A percentile compares a stretch with the other conserved stretches of the same genome.
Conservation (phyloP, 1,284 basidiomycete genomes). For the Vanrija sp. region DNA sequence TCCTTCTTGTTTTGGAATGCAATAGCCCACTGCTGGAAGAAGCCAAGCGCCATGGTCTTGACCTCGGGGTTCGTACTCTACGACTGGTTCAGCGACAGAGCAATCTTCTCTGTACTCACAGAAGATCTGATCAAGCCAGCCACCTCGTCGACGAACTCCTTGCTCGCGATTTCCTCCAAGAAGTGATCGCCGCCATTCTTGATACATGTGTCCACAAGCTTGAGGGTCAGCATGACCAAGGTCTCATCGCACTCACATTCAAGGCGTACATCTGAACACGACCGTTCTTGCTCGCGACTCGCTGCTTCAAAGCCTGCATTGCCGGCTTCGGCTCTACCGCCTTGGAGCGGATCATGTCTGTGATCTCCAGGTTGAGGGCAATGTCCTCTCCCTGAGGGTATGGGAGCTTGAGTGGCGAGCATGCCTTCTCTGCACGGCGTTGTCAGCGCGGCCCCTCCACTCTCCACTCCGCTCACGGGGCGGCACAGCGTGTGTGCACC, state of each 20-base stretch:
- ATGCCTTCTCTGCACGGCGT: slow-evolving; percentile 45
- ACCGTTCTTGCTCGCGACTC: slow-evolving; percentile 90
- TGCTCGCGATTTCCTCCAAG: slow-evolving; percentile 72
- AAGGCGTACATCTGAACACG: slow-evolving; percentile 89
- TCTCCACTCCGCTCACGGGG: background rate
- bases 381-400: slow-evolving; percentile 70
- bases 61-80: slow-evolving; percentile 71
- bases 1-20: slow-evolving; percentile 77
- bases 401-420: slow-evolving; percentile 48
- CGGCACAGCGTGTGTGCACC: background rate
- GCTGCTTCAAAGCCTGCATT: slow-evolving; percentile 80
- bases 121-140: slow-evolving; percentile 35
- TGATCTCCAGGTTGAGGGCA: slow-evolving; percentile 89
- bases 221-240: background rate
- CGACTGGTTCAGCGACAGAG: background rate
- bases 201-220: slow-evolving; percentile 89
- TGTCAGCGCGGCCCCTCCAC: background rate
- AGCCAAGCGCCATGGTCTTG: slow-evolving; percentile 70
- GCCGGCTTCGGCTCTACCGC: slow-evolving; percentile 79
- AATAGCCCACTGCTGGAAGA: slow-evolving; percentile 88
- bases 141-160: slow-evolving; percentile 86
- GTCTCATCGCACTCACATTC: slow-evolving; percentile 58
- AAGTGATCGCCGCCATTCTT: slow-evolving; percentile 98
- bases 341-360: slow-evolving; percentile 93
- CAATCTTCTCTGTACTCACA: background rate